Base-by-base conservation (phyloP, 495 filamentous ascomycete species). In the Lasiosphaeria ovina region DNA sequence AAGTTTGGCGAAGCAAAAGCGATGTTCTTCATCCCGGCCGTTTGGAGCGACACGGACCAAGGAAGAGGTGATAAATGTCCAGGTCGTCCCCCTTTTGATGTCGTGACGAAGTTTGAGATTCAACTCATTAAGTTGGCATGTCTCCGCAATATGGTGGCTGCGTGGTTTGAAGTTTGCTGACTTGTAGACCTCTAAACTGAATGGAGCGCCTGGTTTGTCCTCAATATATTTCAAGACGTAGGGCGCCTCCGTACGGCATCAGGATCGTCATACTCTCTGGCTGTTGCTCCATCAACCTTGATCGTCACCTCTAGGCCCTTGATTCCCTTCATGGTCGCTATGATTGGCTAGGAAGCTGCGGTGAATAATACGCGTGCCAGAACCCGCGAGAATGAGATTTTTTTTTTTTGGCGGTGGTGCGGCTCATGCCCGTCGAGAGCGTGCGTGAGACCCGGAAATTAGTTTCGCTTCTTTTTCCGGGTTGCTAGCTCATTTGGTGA, bases 311-410 rank as follows among this genome's bases (percentile, higher is more conserved):
- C 54, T 3, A 78, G 31, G 48, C 72, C 72, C 0, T 69, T 66
- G n/a, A 73, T 31, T 8, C 44, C 34, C 11, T 63, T 31, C n/a
- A 74, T 48, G 47, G 77, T 61, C 0, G 75, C 75, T 74, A 79
- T 77, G 5, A 12, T 40, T 7, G 14, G 14, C 3, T 51, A 14
- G 4, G 49, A 11, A 51, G 49, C 24, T 24, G 24, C 24, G 24
- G 24, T 24, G 24, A 24, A 24, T 24, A 2, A 24, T 24, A 24
- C 24, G 24, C 24, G 24, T 24, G 24, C 24, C 24, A 24, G 24
- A 24, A 24, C 2, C 24, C 24, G 24, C 24, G 24, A 24, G 24
- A 24, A 24, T 24, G 24, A 42, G 38, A 14, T 42, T 42, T 42
- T 42, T 42, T 42, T 42, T 42, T 42, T 42, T 14, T 42, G 38